Percentiles rank a stretch among this genome's conserved stretches.
Conservation (phyloP, 352 stramenopile genomes). For the Globisporangium yorkense region DNA sequence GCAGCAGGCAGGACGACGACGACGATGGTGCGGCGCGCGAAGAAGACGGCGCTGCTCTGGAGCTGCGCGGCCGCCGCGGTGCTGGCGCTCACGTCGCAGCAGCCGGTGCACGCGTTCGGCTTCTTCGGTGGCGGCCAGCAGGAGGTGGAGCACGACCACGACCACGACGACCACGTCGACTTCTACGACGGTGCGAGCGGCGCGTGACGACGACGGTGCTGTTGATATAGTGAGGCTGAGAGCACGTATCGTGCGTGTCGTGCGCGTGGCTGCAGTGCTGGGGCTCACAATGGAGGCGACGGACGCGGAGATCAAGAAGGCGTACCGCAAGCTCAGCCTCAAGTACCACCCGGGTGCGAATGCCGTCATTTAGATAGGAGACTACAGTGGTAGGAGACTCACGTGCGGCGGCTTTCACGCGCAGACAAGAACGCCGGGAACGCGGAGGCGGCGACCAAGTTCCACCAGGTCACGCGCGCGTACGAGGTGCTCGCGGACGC, state of each 20-base stretch:
- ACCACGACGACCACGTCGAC: slow-evolving; percentile 63
- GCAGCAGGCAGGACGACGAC: too few species aligned
- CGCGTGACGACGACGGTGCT: neutral
- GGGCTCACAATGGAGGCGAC: slow-evolving; percentile 76
- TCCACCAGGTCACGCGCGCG: slow-evolving; percentile 87
- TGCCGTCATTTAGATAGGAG: too few species aligned
- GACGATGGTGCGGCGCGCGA: neutral
- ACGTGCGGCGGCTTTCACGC: too few species aligned
- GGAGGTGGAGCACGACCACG: slow-evolving; percentile 31
- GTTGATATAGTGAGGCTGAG: too few species aligned
- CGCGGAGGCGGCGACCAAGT: slow-evolving; percentile 75
- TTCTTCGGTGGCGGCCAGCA: slow-evolving; percentile 50
- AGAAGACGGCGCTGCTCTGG: slow-evolving; percentile 22
- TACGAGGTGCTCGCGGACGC: slow-evolving; percentile 90
- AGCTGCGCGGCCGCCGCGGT: slow-evolving; percentile 17
- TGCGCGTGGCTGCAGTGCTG: slow-evolving; percentile 28
- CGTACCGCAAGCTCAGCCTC: slow-evolving; percentile 93
- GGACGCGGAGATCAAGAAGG: slow-evolving; percentile 92
- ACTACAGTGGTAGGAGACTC: too few species aligned
- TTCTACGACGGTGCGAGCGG: slow-evolving; percentile 59
- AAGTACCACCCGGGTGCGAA: slow-evolving; percentile 90
- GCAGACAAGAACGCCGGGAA: slow-evolving; percentile 84
- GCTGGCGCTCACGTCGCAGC: slow-evolving; percentile 26
- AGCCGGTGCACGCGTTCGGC: slow-evolving; percentile 28
- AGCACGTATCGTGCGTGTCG: neutral